These are phyloP conservation scores for Oxyria digyna DNA, from an alignment of 148 eudicot genomes.

Conservation along the genomic window DNA sequence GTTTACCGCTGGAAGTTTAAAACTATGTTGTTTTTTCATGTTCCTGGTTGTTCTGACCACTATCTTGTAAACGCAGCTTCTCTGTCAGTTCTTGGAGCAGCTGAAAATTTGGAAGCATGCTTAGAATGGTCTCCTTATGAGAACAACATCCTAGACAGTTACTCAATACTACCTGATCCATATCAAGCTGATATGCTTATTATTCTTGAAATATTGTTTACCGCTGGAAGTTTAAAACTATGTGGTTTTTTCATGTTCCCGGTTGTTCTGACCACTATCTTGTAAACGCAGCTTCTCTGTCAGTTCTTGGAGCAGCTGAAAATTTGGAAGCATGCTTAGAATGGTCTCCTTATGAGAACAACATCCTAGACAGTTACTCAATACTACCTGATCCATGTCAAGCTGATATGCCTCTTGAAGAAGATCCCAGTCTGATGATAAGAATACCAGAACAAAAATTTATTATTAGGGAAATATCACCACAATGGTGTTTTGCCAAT, in stretches of 20 bases:
- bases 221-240: no score
- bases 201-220: no score
- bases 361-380: slow-evolving; percentile 17
- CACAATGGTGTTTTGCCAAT: slow-evolving; percentile 64
- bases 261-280: slow-evolving; percentile 10
- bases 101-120: slow-evolving; percentile 20
- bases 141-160: slow-evolving; percentile 15
- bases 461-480: slow-evolving; percentile 58
- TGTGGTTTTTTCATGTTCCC: no score
- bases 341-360: slow-evolving; percentile 15
- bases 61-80: slow-evolving; percentile 22
- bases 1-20: background rate
- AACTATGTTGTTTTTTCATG: background rate
- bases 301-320: slow-evolving; percentile 26
- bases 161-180: slow-evolving; percentile 32
- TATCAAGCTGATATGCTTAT: slow-evolving; percentile 25
- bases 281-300: slow-evolving; percentile 21
- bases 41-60: slow-evolving; percentile 2
- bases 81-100: slow-evolving; percentile 21
- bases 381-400: slow-evolving; percentile 33
- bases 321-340: slow-evolving; percentile 21
- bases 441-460: slow-evolving; percentile 54
- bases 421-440: slow-evolving; percentile 31
- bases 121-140: slow-evolving; percentile 18
- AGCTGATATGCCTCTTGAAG: slow-evolving; percentile 27